Conservation (phyloP, 495 filamentous ascomycete genomes). For the Margaritispora aquatica region DNA sequence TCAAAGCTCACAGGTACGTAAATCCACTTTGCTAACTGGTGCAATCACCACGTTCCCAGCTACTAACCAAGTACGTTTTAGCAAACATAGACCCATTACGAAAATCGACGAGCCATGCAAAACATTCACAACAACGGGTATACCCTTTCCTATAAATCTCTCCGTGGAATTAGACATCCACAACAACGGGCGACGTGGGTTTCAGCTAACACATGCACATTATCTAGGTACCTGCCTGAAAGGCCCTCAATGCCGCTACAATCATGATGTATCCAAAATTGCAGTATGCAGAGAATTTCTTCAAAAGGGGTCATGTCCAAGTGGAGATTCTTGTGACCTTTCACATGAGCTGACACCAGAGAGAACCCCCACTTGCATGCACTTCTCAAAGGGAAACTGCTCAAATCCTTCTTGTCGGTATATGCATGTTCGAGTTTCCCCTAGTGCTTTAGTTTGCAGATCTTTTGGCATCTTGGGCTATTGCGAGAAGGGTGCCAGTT, state of each 20-base stretch:
- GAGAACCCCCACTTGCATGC: constrained; percentile 79
- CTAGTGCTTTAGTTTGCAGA: constrained; percentile 76
- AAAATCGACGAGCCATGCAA: constrained; percentile 80
- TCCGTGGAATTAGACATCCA: neutral
- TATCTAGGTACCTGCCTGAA: constrained; percentile 71
- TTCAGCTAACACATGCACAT: constrained; percentile 16
- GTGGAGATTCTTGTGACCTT: constrained; percentile 81
- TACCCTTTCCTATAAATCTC: constrained; percentile 29
- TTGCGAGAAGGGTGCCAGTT: constrained; percentile 76
- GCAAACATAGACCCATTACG: constrained; percentile 44
- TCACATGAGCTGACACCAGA: constrained; percentile 87
- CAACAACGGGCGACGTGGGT: constrained; percentile 7
- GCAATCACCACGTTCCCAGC: neutral
- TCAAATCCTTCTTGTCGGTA: constrained; percentile 85
- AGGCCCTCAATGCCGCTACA: constrained; percentile 71
- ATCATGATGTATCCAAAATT: constrained; percentile 82
- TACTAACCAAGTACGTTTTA: constrained; percentile 11
- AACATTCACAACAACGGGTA: constrained; percentile 91
- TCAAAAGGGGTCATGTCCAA: constrained; percentile 68
- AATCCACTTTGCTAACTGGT: neutral
- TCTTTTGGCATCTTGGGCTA: constrained; percentile 83
- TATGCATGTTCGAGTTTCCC: constrained; percentile 77
- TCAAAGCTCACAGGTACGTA: constrained; percentile 61
- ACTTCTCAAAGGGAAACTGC: constrained; percentile 88
- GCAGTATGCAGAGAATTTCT: constrained; percentile 88